Evolutionary conservation across 2,329 filamentous ascomycete genomes (phyloP).

Genomic region (Pezicula rhizophila): DNA sequence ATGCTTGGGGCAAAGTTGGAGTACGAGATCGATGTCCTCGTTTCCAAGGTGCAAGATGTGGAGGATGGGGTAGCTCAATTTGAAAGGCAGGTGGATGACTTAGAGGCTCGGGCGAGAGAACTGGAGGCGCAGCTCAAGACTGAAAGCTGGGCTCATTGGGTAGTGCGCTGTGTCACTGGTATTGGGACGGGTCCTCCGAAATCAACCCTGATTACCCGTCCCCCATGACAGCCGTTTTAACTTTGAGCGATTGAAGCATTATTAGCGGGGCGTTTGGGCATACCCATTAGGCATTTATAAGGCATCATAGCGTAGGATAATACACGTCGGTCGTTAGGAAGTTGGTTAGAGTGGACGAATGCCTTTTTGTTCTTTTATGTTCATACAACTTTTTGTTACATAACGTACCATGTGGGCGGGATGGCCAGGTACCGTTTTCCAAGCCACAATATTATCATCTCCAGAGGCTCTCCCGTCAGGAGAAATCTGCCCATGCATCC

Average conservation of each 20-base stretch:
- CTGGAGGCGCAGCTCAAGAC: conserved; percentile 40
- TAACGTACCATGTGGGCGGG: neutral
- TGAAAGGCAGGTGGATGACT: conserved; percentile 67
- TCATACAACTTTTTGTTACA: neutral
- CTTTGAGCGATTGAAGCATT: conserved; percentile 12
- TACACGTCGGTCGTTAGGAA: neutral
- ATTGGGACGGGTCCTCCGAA: conserved; percentile 23
- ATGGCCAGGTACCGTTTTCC: too few relatives aligned
- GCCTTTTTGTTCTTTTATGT: conserved; percentile 5
- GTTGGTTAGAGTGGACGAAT: conserved; percentile 14
- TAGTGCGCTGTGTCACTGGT: conserved; percentile 26
- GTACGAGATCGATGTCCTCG: conserved; percentile 81
- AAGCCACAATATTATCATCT: too few relatives aligned
- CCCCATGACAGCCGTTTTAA: neutral
- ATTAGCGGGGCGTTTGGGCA: conserved; percentile 21
- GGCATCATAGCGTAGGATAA: conserved; percentile 6
- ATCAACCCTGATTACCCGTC: neutral
- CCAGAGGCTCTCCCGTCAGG: neutral
- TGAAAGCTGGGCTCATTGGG: conserved; percentile 28
- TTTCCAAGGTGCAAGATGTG: conserved; percentile 76
- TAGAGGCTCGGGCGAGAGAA: conserved; percentile 59
- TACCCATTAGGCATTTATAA: conserved; percentile 23
- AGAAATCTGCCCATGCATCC: neutral
- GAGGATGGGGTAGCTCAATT: conserved; percentile 78
- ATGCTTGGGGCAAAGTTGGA: conserved; percentile 78